A percentile compares a stretch with the other conserved stretches of the same genome.
phyloP scores from a whole-genome alignment of 345 rosid genomes.

The Erodium maritimum region DNA sequence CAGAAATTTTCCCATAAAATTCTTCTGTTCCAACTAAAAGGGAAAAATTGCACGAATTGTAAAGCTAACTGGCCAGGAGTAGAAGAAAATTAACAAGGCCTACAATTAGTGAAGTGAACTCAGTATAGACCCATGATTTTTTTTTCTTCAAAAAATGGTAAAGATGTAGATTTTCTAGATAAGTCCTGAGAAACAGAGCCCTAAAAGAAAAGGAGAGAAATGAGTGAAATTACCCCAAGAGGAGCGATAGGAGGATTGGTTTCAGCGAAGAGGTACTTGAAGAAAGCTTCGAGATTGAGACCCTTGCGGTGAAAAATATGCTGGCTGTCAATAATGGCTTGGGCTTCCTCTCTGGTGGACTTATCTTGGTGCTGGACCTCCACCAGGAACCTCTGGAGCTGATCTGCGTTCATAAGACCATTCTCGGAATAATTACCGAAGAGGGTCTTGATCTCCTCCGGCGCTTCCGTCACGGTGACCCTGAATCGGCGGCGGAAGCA shows the following conservation, averaged over 20 bases:
- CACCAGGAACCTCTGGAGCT: conserved; percentile 33
- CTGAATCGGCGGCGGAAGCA: conserved; percentile 46
- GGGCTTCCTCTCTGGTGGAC: conserved; percentile 32
- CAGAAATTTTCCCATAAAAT: not conserved
- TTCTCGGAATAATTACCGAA: conserved; percentile 26
- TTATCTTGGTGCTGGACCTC: conserved; percentile 28
- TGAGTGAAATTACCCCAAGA: conserved; percentile 30
- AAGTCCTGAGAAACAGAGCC: too few species aligned
- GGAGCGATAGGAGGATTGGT: conserved; percentile 23
- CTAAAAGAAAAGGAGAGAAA: too few species aligned
- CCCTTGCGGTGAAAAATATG: conserved; percentile 39
- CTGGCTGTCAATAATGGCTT: conserved; percentile 34
- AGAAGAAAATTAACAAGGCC: not conserved
- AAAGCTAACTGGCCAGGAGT: too few species aligned
- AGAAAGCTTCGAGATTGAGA: conserved; percentile 41
- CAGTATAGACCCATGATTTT: not conserved
- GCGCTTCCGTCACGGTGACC: conserved; percentile 27
- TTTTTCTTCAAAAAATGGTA: too few species aligned
- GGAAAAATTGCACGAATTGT: not conserved
- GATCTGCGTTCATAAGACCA: conserved; percentile 30
- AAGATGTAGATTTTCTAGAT: too few species aligned
- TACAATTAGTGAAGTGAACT: too few species aligned
- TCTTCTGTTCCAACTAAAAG: not conserved
- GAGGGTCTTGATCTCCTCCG: conserved; percentile 23
- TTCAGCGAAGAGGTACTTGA: conserved; percentile 39